Evolutionary conservation across 1,284 basidiomycete genomes (phyloP).

Genomic region (Rhodofomes roseus): DNA sequence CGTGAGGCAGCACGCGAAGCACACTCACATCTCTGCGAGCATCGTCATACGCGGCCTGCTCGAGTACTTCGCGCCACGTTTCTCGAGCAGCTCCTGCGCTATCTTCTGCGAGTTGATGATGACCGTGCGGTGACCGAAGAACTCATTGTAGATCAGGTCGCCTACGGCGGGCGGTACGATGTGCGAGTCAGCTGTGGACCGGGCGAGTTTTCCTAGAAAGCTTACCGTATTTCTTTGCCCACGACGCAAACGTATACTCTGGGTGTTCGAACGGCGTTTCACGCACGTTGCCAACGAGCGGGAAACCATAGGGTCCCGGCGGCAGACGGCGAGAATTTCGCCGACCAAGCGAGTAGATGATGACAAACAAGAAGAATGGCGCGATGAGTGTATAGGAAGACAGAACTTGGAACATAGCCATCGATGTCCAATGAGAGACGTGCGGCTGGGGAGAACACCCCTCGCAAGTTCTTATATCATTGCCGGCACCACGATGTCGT

Average conservation of each 20-base stretch:
- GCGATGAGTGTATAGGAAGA: too few relatives aligned
- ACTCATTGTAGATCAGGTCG: conserved; percentile 2
- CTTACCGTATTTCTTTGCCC: neutral
- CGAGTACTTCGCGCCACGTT: conserved; percentile 7
- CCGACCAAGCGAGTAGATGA: too few relatives aligned
- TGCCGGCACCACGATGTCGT: too few relatives aligned
- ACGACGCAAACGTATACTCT: neutral
- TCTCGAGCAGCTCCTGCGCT: neutral
- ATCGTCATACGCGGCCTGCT: conserved; percentile 9
- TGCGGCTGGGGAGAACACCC: too few relatives aligned
- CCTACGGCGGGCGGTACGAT: too few relatives aligned
- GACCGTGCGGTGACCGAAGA: neutral
- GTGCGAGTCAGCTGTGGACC: too few relatives aligned
- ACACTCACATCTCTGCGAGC: neutral
- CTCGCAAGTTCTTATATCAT: too few relatives aligned
- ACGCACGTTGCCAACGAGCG: neutral
- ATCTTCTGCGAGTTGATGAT: neutral
- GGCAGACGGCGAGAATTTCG: neutral
- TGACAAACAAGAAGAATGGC: too few relatives aligned
- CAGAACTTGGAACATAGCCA: too few relatives aligned
- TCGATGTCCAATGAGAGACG: too few relatives aligned
- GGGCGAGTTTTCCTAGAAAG: too few relatives aligned
- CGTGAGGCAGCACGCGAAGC: neutral
- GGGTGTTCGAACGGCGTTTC: neutral
- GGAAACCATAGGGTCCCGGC: neutral